Conservation (phyloP, 2,329 filamentous ascomycete species). For the Thielaviopsis populi region DNA sequence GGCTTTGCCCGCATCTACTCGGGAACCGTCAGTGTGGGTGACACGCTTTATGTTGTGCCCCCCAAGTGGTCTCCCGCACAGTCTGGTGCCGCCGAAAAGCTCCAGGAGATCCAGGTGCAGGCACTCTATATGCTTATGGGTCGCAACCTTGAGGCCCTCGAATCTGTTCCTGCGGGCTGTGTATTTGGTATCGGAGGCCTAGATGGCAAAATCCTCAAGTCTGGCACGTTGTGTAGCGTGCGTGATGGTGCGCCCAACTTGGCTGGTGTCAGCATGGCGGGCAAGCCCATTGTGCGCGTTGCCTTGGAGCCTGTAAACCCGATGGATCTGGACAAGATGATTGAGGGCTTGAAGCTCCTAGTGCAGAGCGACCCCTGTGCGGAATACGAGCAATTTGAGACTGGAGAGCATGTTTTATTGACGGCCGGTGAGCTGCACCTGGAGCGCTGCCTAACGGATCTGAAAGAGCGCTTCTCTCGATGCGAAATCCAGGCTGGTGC, state of each 20-base stretch:
- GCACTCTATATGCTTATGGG: slow-evolving; percentile 95
- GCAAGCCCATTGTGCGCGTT: slow-evolving; percentile 86
- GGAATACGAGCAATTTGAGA: slow-evolving; percentile 83
- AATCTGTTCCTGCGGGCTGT: slow-evolving; percentile 78
- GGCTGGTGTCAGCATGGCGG: slow-evolving; percentile 64
- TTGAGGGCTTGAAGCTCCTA: slow-evolving; percentile 67
- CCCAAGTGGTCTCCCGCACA: slow-evolving; percentile 83
- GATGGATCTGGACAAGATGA: slow-evolving; percentile 86
- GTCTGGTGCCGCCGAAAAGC: slow-evolving; percentile 55
- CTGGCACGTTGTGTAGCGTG: slow-evolving; percentile 80
- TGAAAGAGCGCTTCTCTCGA: slow-evolving; percentile 79
- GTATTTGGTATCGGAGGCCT: slow-evolving; percentile 91
- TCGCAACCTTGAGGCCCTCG: slow-evolving; percentile 65
- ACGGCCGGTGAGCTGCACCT: slow-evolving; percentile 91
- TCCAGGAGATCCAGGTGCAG: slow-evolving; percentile 69
- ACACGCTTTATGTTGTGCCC: slow-evolving; percentile 77
- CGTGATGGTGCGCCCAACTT: slow-evolving; percentile 78
- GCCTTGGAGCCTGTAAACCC: slow-evolving; percentile 89
- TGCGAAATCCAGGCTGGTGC: slow-evolving; percentile 92
- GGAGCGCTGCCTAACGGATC: slow-evolving; percentile 82
- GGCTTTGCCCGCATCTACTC: slow-evolving; percentile 92
- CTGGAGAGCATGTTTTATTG: slow-evolving; percentile 85
- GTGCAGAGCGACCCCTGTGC: slow-evolving; percentile 94
- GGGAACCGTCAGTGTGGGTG: slow-evolving; percentile 74
- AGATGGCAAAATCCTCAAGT: slow-evolving; percentile 88